Evolutionary conservation across 2,329 filamentous ascomycete species (phyloP).

Genomic region (Aaosphaeria pasadenensis): DNA sequence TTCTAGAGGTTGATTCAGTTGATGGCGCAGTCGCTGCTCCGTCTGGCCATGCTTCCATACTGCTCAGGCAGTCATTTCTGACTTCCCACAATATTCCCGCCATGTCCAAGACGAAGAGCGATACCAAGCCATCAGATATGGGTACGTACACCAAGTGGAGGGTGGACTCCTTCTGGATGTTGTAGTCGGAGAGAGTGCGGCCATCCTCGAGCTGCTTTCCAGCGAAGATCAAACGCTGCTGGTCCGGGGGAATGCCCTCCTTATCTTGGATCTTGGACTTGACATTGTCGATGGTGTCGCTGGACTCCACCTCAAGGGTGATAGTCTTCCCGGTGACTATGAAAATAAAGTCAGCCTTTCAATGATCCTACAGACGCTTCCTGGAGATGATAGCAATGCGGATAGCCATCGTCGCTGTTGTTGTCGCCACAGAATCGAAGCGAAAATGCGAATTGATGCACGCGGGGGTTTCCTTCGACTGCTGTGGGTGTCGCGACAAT

Average conservation of each 20-base stretch:
- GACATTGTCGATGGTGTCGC: constrained; percentile 98
- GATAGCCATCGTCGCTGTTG: not conserved
- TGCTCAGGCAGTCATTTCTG: too few relatives aligned
- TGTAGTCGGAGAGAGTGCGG: constrained; percentile 95
- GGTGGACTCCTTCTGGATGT: constrained; percentile 99
- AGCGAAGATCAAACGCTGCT: constrained; percentile 98
- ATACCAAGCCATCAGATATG: too few relatives aligned
- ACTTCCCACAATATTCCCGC: too few relatives aligned
- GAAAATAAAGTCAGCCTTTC: constrained; percentile 1
- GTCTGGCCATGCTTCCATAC: too few relatives aligned
- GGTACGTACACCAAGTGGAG: constrained; percentile 73
- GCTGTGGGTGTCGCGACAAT: too few relatives aligned
- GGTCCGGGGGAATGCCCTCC: constrained; percentile 97
- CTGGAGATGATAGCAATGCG: constrained; percentile 4
- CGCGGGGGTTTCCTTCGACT: not conserved
- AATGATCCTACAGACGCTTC: too few relatives aligned
- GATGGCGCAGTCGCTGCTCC: too few relatives aligned
- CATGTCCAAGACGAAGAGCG: too few relatives aligned
- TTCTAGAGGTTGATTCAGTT: too few relatives aligned
- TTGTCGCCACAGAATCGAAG: not conserved
- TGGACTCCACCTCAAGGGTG: constrained; percentile 98
- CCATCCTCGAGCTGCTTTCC: constrained; percentile 99
- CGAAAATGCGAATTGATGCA: not conserved
- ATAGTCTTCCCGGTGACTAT: constrained; percentile 92
- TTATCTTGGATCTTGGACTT: constrained; percentile 99